These are phyloP conservation scores for Lithospermum erythrorhizon DNA, from an alignment of 257 asterid species.

Conservation along the genomic window DNA sequence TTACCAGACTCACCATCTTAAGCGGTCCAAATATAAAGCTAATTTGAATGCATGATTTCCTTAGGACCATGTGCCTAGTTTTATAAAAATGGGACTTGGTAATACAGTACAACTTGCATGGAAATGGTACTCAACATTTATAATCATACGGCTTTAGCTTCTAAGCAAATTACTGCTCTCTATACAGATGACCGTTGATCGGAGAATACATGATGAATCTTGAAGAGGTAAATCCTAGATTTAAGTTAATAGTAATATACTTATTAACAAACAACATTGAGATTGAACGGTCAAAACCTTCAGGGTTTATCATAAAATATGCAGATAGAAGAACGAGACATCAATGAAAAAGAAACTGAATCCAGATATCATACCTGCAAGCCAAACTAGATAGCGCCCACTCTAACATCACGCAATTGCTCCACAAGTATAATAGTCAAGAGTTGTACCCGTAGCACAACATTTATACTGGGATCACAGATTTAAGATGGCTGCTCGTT, in stretches of 20 bases:
- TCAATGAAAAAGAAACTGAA: neutral
- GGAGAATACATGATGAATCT: too few species aligned
- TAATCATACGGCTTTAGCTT: too few species aligned
- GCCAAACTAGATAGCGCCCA: neutral
- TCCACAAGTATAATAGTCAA: neutral
- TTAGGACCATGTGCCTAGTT: neutral
- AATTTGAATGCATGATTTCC: neutral
- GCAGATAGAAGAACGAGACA: neutral
- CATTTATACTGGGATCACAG: neutral
- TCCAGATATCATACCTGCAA: neutral
- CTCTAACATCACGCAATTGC: neutral
- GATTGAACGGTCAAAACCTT: neutral
- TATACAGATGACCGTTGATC: too few species aligned
- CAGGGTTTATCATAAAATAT: too few species aligned
- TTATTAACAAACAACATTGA: too few species aligned
- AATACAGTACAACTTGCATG: neutral
- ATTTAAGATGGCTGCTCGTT: neutral
- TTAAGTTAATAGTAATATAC: too few species aligned
- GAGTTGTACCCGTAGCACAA: neutral
- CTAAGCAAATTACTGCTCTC: too few species aligned
- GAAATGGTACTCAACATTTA: neutral
- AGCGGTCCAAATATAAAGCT: neutral
- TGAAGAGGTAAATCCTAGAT: too few species aligned
- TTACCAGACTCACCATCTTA: neutral
- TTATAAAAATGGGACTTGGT: neutral